A percentile compares a stretch with the other conserved stretches of the same genome.
These are phyloP conservation scores for Rhodotorula sp. DNA, from an alignment of 1,284 basidiomycete genomes.

Conservation along the genomic window DNA sequence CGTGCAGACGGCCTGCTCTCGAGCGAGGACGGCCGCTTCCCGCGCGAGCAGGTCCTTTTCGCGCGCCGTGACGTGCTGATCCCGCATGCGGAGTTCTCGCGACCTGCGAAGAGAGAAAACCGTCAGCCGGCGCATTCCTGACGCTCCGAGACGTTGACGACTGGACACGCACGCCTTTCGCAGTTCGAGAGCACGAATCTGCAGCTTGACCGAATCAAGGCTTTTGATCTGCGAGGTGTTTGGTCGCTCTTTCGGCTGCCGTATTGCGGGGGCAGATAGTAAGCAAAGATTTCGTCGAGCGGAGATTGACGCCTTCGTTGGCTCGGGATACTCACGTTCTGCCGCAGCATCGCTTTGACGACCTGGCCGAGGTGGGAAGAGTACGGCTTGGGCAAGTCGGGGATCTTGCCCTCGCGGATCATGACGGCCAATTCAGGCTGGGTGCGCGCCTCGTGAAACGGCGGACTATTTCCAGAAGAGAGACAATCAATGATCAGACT, in stretches of 20 bases:
- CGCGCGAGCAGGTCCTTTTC: conserved; percentile 37
- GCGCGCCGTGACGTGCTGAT: conserved; percentile 24
- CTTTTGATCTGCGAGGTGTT: conserved; percentile 44
- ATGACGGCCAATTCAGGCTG: conserved; percentile 77
- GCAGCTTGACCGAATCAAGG: conserved; percentile 45
- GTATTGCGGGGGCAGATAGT: not conserved
- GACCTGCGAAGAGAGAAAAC: conserved; percentile 4
- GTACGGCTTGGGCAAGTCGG: conserved; percentile 76
- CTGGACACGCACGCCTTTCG: conserved; percentile 65
- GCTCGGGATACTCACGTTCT: conserved; percentile 61
- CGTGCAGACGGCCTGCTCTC: conserved; percentile 27
- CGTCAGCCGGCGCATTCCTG: not conserved
- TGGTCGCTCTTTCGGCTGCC: conserved; percentile 45
- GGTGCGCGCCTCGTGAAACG: conserved; percentile 85
- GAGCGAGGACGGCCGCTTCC: conserved; percentile 32
- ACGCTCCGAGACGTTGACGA: too few species aligned
- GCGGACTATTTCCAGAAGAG: conserved; percentile 56
- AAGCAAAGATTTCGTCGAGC: not conserved
- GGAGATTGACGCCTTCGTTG: too few species aligned
- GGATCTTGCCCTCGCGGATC: conserved; percentile 80
- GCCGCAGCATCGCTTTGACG: conserved; percentile 80
- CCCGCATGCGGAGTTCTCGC: conserved; percentile 35
- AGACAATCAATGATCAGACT: not conserved
- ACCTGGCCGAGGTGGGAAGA: conserved; percentile 67
- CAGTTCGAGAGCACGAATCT: conserved; percentile 60